These are phyloP conservation scores for Ensete glaucum DNA, from an alignment of 176 grass and related monocot genomes.

Conservation along the genomic window DNA sequence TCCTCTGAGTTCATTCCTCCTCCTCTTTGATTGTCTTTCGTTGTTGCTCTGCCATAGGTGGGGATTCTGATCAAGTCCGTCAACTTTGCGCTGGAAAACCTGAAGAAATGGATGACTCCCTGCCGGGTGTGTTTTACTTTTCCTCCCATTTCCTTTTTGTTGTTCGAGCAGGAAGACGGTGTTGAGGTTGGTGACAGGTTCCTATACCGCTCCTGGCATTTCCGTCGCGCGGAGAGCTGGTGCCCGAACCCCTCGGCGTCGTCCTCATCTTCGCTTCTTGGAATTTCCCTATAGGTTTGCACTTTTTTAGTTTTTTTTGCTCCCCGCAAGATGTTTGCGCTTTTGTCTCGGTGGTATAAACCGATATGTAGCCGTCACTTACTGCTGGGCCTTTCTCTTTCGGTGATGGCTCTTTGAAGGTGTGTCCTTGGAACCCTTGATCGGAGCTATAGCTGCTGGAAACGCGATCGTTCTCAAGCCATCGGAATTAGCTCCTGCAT, in stretches of 20 bases:
- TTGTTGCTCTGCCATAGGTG: slow-evolving; percentile 25
- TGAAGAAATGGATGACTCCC: slow-evolving; percentile 66
- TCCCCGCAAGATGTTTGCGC: background rate
- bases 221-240: slow-evolving; percentile 50
- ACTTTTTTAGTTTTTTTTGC: no score
- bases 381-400: background rate
- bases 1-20: background rate
- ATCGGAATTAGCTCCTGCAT: slow-evolving; percentile 66
- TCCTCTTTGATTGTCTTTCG: background rate
- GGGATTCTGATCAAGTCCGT: slow-evolving; percentile 65
- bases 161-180: background rate
- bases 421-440: slow-evolving; percentile 75
- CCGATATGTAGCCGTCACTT: no score
- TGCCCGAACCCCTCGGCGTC: slow-evolving; percentile 79
- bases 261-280: slow-evolving; percentile 80
- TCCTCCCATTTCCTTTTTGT: background rate
- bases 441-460: slow-evolving; percentile 75
- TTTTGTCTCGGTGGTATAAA: background rate
- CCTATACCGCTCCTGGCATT: slow-evolving; percentile 43
- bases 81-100: slow-evolving; percentile 30
- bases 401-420: slow-evolving; percentile 27
- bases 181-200: slow-evolving; percentile 27
- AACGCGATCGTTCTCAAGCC: slow-evolving; percentile 72
- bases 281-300: slow-evolving; percentile 74
- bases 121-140: slow-evolving; percentile 26